Evolutionary conservation across 2,329 filamentous ascomycete genomes (phyloP).

Genomic region (Alternaria tenuissima): DNA sequence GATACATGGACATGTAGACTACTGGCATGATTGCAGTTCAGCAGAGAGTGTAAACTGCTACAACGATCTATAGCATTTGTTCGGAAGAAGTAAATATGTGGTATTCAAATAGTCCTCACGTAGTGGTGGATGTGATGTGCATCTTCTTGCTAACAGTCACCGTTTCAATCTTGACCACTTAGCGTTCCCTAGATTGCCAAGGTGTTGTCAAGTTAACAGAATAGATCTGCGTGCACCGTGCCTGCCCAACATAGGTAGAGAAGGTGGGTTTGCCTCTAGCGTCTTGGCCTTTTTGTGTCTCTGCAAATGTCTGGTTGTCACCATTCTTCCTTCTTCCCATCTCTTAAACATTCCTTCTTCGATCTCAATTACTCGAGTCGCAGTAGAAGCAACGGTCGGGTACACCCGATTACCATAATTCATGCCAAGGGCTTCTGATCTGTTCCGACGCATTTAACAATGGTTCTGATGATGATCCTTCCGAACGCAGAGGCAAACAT

Average conservation of each 20-base stretch:
- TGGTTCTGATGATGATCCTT: background rate
- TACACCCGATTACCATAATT: background rate
- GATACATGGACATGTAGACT: background rate
- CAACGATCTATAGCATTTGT: background rate
- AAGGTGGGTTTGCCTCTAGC: background rate
- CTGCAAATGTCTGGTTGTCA: background rate
- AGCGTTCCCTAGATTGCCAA: background rate
- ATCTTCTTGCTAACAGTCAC: background rate
- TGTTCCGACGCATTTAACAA: background rate
- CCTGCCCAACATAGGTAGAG: background rate
- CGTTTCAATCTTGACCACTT: background rate
- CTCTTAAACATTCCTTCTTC: background rate
- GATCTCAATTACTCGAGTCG: accelerated
- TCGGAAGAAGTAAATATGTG: background rate
- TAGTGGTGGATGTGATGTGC: background rate
- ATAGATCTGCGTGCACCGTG: background rate
- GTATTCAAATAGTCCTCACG: background rate
- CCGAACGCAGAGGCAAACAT: background rate
- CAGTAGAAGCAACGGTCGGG: background rate
- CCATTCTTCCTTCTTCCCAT: background rate
- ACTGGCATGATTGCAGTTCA: background rate
- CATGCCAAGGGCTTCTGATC: background rate
- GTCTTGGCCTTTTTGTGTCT: background rate
- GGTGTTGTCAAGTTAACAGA: background rate
- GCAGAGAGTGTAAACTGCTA: background rate